A percentile compares a stretch with the other conserved stretches of the same genome.
Evolutionary conservation across 2,329 filamentous ascomycete genomes (phyloP).

Genomic region (Rosellinia necatrix): DNA sequence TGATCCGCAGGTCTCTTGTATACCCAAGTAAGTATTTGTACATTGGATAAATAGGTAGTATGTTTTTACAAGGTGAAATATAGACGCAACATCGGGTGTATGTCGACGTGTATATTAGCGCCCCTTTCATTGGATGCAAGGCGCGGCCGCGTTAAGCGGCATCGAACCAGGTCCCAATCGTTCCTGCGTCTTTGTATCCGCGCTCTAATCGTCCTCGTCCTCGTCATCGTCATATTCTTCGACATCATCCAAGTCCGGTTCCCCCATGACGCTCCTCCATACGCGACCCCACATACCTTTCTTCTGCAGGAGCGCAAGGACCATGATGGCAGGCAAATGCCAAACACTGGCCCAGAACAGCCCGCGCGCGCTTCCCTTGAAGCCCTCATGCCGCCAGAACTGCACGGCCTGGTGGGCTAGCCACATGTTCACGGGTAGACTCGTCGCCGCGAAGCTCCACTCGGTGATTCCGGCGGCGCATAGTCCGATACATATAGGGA

Average conservation of each 20-base stretch:
- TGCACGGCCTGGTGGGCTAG: conserved; percentile 76
- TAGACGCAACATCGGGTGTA: not conserved
- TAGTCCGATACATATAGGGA: conserved; percentile 82
- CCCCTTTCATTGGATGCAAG: not conserved
- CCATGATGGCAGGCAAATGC: conserved; percentile 89
- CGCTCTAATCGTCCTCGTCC: conserved; percentile 42
- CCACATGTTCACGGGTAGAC: conserved; percentile 83
- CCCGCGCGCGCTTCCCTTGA: conserved; percentile 77
- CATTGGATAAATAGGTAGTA: conserved; percentile 19
- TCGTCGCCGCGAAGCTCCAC: conserved; percentile 81
- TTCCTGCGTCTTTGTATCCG: conserved; percentile 5
- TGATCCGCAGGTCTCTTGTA: not conserved
- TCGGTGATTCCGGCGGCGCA: conserved; percentile 83
- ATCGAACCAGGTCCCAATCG: conserved; percentile 6
- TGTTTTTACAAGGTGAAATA: conserved; percentile 21
- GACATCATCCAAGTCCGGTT: conserved; percentile 59
- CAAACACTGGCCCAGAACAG: conserved; percentile 98
- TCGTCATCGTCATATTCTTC: conserved; percentile 65
- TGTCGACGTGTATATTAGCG: not conserved
- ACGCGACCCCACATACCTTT: conserved; percentile 87
- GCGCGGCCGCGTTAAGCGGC: not conserved
- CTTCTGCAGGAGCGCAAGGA: conserved; percentile 89
- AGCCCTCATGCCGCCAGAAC: conserved; percentile 81
- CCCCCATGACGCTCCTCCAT: conserved; percentile 70
- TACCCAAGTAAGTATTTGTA: conserved; percentile 12